These are phyloP conservation scores for Leccinum subrobustum DNA, from an alignment of 1,284 basidiomycete species.

Conservation along the genomic window DNA sequence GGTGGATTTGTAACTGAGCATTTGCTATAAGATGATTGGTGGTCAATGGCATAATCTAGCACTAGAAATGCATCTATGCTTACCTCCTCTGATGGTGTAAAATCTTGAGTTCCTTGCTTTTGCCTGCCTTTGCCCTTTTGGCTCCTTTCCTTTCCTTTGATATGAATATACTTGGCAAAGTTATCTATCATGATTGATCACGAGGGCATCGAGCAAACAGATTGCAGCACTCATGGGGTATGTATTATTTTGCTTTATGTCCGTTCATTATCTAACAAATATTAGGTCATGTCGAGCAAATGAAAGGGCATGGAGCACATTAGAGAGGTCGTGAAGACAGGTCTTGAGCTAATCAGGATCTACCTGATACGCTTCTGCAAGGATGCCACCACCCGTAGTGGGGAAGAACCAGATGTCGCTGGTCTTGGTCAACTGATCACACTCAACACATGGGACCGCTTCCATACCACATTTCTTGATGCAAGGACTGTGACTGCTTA, in stretches of 20 bases:
- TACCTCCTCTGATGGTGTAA: too few relatives aligned
- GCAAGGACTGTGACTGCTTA: background rate
- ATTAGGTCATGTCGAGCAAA: background rate
- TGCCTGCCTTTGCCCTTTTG: too few relatives aligned
- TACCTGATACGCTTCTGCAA: background rate
- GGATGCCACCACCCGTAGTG: background rate
- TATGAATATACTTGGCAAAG: too few relatives aligned
- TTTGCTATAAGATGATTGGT: too few relatives aligned
- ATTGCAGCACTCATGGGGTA: background rate
- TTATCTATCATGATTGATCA: background rate
- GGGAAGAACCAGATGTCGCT: background rate
- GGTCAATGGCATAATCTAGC: too few relatives aligned
- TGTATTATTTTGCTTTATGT: background rate
- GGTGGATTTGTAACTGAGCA: too few relatives aligned
- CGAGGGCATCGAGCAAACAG: background rate
- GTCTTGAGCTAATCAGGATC: background rate
- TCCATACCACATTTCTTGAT: background rate
- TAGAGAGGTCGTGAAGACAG: background rate
- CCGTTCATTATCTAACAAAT: background rate
- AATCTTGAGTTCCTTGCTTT: too few relatives aligned
- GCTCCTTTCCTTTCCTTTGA: too few relatives aligned
- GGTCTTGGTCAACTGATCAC: background rate
- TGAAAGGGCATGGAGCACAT: background rate
- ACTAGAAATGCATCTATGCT: too few relatives aligned
- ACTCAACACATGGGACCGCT: background rate